phyloP scores from a whole-genome alignment of 2,329 filamentous ascomycete genomes.

The Coleophoma cylindrospora region DNA sequence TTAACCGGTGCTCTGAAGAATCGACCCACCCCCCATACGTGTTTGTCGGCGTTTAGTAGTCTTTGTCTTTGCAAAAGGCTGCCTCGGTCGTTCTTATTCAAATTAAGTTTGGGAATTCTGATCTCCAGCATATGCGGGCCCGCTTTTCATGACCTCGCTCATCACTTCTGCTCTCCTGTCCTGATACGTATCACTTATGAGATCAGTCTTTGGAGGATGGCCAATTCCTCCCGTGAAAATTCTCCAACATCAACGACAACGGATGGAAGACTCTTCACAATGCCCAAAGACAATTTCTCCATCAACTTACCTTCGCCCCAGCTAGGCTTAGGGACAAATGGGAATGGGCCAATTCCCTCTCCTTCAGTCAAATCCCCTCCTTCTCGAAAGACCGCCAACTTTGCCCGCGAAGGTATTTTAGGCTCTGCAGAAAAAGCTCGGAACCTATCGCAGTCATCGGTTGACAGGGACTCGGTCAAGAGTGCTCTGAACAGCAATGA shows the following conservation, averaged over 20 bases:
- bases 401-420: constrained; percentile 50
- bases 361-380: constrained; percentile 45
- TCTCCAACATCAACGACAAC: constrained; percentile 21
- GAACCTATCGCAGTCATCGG: constrained; percentile 50
- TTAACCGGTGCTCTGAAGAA: background rate
- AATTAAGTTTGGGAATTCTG: background rate
- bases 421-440: constrained; percentile 47
- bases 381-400: constrained; percentile 38
- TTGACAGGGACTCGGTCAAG: constrained; percentile 29
- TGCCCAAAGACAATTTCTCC: constrained; percentile 23
- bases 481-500: constrained; percentile 36
- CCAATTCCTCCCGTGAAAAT: constrained; percentile 23
- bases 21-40: background rate
- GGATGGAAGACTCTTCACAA: constrained; percentile 20
- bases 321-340: constrained; percentile 18
- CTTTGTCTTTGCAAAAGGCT: background rate
- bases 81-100: background rate
- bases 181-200: constrained; percentile 2
- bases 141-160: constrained; percentile 10
- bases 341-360: constrained; percentile 11
- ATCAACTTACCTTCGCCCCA: constrained; percentile 22
- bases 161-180: background rate
- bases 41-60: background rate
- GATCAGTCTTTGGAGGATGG: constrained; percentile 16
- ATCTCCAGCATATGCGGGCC: constrained; percentile 1